A percentile compares a stretch with the other conserved stretches of the same genome.
phyloP scores from a whole-genome alignment of 179 eudicot species.

The Kewa caespitosa region DNA sequence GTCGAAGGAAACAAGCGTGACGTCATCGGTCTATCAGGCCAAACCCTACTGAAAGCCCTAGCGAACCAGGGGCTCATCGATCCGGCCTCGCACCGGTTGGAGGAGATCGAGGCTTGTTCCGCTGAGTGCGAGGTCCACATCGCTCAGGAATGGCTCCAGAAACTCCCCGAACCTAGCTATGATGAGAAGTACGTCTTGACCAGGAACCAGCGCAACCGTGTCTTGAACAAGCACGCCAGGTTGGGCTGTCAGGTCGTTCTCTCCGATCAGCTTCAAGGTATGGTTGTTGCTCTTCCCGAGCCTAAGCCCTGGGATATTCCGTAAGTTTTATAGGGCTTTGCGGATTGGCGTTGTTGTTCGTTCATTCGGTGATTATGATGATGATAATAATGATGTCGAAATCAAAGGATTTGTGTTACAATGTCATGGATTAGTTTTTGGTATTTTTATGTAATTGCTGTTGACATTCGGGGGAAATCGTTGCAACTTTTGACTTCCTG shows the following conservation, averaged over 20 bases:
- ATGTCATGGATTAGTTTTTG: background rate
- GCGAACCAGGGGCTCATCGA: conserved; percentile 65
- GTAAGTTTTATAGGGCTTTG: conserved; percentile 32
- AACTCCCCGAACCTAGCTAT: conserved; percentile 61
- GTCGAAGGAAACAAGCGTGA: conserved; percentile 63
- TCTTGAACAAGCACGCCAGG: conserved; percentile 72
- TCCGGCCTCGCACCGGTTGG: conserved; percentile 77
- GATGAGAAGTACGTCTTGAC: conserved; percentile 76
- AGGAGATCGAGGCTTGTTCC: conserved; percentile 90
- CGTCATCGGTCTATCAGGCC: conserved; percentile 68
- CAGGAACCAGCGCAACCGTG: conserved; percentile 54
- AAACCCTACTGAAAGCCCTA: conserved; percentile 64
- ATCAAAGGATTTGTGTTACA: background rate
- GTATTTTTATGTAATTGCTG: background rate
- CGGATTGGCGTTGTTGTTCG: background rate
- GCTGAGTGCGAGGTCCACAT: conserved; percentile 93
- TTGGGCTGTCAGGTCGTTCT: conserved; percentile 84
- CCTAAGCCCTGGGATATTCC: conserved; percentile 92
- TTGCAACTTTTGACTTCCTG: conserved; percentile 1
- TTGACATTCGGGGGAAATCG: background rate
- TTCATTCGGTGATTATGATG: background rate
- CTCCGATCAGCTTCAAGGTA: conserved; percentile 63
- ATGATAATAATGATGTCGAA: background rate
- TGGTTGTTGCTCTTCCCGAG: conserved; percentile 92
- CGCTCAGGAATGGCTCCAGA: conserved; percentile 87